These are phyloP conservation scores for Fusarium devonianum DNA, from an alignment of 2,329 filamentous ascomycete genomes.

Conservation along the genomic window DNA sequence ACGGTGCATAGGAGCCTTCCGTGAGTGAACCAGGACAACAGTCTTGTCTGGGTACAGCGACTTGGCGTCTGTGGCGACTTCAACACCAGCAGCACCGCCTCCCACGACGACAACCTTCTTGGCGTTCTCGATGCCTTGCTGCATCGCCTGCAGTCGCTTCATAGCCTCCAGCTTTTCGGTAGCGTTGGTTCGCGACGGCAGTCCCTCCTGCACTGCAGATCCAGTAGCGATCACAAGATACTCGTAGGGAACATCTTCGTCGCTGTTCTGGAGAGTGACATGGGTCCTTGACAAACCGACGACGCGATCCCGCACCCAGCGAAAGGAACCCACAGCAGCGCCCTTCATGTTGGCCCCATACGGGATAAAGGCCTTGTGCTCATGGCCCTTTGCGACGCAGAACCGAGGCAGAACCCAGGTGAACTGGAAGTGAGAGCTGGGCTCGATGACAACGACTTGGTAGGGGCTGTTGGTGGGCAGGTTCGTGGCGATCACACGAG, in stretches of 20 bases:
- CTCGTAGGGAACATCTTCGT: conserved; percentile 58
- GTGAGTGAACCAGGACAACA: conserved; percentile 65
- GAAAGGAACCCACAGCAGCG: conserved; percentile 45
- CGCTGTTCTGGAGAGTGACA: conserved; percentile 51
- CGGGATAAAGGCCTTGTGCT: conserved; percentile 67
- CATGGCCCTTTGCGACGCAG: conserved; percentile 61
- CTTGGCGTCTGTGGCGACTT: conserved; percentile 67
- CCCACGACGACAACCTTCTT: conserved; percentile 59
- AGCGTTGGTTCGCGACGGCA: conserved; percentile 58
- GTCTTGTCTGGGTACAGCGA: conserved; percentile 62
- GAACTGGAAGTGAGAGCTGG: conserved; percentile 67
- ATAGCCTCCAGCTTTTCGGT: conserved; percentile 54
- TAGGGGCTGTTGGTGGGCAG: conserved; percentile 57
- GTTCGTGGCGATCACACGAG: conserved; percentile 55
- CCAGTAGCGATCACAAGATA: conserved; percentile 67
- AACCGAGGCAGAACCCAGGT: conserved; percentile 67
- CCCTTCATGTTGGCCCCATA: conserved; percentile 54
- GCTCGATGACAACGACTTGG: conserved; percentile 64
- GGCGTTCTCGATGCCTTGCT: conserved; percentile 53
- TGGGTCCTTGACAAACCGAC: conserved; percentile 45
- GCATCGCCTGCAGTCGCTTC: conserved; percentile 53
- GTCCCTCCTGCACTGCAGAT: conserved; percentile 50
- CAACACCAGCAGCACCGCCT: conserved; percentile 68
- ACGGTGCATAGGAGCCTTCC: conserved; percentile 58
- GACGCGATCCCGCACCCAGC: conserved; percentile 55